Evolutionary conservation across 2,329 filamentous ascomycete species (phyloP), one percentile per base, ranked within the genome.

Genomic region (Nemania bipapillata): DNA sequence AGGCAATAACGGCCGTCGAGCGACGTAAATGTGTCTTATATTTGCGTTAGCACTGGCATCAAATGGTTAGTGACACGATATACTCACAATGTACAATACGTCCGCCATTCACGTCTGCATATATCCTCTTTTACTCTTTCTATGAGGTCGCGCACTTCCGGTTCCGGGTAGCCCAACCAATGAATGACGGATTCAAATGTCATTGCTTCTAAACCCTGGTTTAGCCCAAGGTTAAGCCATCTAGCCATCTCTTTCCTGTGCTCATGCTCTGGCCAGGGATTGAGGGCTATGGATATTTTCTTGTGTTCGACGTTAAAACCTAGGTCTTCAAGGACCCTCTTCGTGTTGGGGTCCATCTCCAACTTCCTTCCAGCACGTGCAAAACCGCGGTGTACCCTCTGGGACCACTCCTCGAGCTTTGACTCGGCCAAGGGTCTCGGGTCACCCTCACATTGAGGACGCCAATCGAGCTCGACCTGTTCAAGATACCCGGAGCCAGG

Each of bases 401-500:
- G 81, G 70, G 90, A 91, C 94, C 94, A 97, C 73, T 87, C 82
- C 52, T 83, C 80, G 17, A 95, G 81, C 30, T 85, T 82, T 7
- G 90, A 88, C 42, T 87, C 81, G 22, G 55, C 61, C 22, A 70
- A 49, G 28, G 32, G 26, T 50, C 60, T 66, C 3, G 80, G 72
- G 40, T 86, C 85, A 74, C 92, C 89, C 70, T 93, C 90, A 76
- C 89, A 91, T 59, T 88, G 88, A 20, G 93, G 93, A 55, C 87
- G 84, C 80, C 92, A 92, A 79, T 98, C 93, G 63, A 98, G 91
- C 78, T 98, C 95, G 55, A 97, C 88, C 73, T 97, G 93, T 80
- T 98, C 94, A 63, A 97, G 86, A 77, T 86, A 87, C 62, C 94
- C 95, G 47, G 83, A 86, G 1, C 90, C 90, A 1, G 93, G 93